A percentile compares a stretch with the other conserved stretches of the same genome.
Conservation (phyloP, 805 yeast genomes). For the Sugiyamaella qingdaonensis region DNA sequence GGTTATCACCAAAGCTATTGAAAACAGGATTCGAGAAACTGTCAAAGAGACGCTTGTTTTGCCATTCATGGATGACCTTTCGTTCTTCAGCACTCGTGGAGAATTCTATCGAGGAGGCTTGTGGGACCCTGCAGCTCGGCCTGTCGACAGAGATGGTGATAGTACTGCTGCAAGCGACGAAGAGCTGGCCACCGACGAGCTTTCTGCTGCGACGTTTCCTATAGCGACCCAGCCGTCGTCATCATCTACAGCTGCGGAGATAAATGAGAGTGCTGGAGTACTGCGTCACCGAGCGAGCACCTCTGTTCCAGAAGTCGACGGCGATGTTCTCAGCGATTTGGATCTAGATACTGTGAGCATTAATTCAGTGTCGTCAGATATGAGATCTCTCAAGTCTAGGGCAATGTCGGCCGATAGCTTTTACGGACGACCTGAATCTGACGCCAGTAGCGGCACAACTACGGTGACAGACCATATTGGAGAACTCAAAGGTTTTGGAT, state of each 20-base stretch:
- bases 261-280: conserved; percentile 7
- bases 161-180: neutral
- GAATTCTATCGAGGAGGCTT: conserved; percentile 90
- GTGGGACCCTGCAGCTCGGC: conserved; percentile 57
- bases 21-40: conserved; percentile 72
- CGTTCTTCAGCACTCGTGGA: conserved; percentile 57
- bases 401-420: neutral
- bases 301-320: neutral
- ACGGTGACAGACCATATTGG: conserved; percentile 17
- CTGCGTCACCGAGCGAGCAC: conserved; percentile 6
- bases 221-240: neutral
- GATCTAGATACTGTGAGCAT: conserved; percentile 3
- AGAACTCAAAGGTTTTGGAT: conserved; percentile 18
- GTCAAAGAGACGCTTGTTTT: conserved; percentile 72
- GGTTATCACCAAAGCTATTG: conserved; percentile 75
- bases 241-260: conserved; percentile 10
- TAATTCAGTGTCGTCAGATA: neutral
- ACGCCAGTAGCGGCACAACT: neutral
- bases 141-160: conserved; percentile 10
- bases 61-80: conserved; percentile 87
- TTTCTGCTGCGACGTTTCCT: neutral
- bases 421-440: neutral
- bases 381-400: neutral
- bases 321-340: conserved; percentile 1
- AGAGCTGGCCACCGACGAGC: neutral